phyloP scores from a whole-genome alignment of 2,329 filamentous ascomycete genomes.

The Macrophomina phaseolina region DNA sequence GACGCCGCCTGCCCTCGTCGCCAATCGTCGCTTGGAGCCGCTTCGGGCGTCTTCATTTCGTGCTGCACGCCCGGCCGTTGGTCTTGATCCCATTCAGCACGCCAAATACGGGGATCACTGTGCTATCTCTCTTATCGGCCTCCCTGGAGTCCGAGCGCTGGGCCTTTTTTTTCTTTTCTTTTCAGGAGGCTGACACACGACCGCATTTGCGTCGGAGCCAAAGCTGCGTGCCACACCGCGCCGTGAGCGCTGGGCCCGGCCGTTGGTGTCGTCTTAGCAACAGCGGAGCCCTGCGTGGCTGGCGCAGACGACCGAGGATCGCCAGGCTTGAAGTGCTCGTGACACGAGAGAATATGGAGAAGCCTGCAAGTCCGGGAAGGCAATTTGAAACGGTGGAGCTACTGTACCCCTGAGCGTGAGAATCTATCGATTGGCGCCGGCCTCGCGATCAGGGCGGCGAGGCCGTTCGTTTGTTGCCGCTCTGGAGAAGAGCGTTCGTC shows the following conservation, averaged over 20 bases:
- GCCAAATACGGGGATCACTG: conserved; percentile 7
- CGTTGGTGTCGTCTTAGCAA: conserved; percentile 12
- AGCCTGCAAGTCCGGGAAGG: conserved; percentile 13
- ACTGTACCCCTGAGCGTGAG: conserved; percentile 21
- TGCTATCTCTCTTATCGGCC: conserved; percentile 13
- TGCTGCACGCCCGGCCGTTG: conserved; percentile 19
- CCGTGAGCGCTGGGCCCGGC: not conserved
- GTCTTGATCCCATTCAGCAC: conserved; percentile 4
- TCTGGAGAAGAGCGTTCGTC: not conserved
- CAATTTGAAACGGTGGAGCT: conserved; percentile 25
- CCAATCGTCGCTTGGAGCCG: conserved; percentile 20
- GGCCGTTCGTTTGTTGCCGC: conserved; percentile 9
- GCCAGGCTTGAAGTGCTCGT: conserved; percentile 16
- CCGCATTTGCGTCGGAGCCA: not conserved
- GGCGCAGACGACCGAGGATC: conserved; percentile 15
- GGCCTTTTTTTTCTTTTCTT: conserved; percentile 1
- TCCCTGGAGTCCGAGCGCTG: conserved; percentile 13
- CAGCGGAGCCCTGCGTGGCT: not conserved
- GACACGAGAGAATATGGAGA: conserved; percentile 21
- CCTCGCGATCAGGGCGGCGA: conserved; percentile 7
- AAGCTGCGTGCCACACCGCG: not conserved
- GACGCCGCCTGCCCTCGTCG: not conserved
- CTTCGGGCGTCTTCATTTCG: conserved; percentile 22
- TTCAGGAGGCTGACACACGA: conserved; percentile 20
- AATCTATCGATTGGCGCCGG: conserved; percentile 26